Percentiles rank a stretch among this genome's conserved stretches.
These are phyloP conservation scores for Eucalyptus globulus DNA, from an alignment of 345 rosid species.

Conservation along the genomic window DNA sequence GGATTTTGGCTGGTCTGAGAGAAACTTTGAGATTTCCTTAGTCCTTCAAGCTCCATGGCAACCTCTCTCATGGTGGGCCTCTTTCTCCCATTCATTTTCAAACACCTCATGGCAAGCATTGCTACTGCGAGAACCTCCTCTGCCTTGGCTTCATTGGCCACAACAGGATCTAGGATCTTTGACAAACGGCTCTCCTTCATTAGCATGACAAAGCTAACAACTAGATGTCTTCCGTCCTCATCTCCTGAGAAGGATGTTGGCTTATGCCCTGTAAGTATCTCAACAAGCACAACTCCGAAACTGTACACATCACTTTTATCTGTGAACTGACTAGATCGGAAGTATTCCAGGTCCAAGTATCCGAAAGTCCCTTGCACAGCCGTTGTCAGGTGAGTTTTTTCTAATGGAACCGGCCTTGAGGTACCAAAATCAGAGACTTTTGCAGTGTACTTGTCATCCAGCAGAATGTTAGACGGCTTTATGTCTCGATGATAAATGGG, in stretches of 20 bases:
- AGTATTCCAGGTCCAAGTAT: constrained; percentile 34
- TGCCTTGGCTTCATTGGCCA: background rate
- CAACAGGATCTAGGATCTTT: background rate
- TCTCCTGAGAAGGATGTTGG: no score
- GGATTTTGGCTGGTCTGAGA: no score
- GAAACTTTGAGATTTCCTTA: no score
- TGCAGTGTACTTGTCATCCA: constrained; percentile 20
- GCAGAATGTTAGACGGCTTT: constrained; percentile 28
- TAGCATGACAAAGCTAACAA: background rate
- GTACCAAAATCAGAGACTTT: constrained; percentile 44
- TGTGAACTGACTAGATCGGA: constrained; percentile 4
- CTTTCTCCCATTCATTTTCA: constrained; percentile 3
- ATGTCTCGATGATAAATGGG: constrained; percentile 26
- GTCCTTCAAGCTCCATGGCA: no score
- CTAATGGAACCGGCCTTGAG: constrained; percentile 22
- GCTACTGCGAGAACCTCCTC: background rate
- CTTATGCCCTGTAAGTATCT: no score
- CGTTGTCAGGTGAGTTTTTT: constrained; percentile 29
- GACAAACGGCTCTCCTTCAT: background rate
- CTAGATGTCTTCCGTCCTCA: no score
- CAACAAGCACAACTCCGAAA: constrained; percentile 30
- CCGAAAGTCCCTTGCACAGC: constrained; percentile 33
- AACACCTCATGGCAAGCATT: background rate
- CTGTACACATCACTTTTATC: constrained; percentile 39
- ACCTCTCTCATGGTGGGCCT: constrained; percentile 2